A percentile compares a stretch with the other conserved stretches of the same genome.
Evolutionary conservation across 2,329 filamentous ascomycete genomes (phyloP).

Genomic region (Remersonia thermophila): DNA sequence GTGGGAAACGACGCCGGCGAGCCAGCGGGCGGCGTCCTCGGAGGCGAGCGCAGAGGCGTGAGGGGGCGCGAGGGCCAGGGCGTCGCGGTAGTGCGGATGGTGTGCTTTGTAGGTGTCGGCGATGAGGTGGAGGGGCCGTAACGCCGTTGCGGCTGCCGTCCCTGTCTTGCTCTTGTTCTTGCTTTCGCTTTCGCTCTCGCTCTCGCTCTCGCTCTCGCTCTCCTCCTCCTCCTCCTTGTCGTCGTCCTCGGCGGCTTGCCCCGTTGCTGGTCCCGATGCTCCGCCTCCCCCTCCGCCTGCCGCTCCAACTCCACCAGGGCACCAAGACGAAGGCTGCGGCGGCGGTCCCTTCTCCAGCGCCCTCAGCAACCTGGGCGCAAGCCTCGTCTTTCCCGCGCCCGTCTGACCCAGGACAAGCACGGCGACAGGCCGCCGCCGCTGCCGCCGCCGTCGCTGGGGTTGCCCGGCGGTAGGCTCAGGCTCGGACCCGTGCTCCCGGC

Average conservation of each 20-base stretch:
- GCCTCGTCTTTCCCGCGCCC: constrained; percentile 35
- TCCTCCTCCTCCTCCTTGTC: background rate
- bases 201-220: no score
- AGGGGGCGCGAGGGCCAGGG: constrained; percentile 16
- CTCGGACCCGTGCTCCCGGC: background rate
- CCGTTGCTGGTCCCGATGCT: no score
- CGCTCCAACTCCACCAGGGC: no score
- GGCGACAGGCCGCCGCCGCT: constrained; percentile 17
- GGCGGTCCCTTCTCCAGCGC: constrained; percentile 17
- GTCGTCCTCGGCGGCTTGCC: no score
- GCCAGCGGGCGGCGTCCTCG: constrained; percentile 32
- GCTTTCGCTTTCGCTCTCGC: background rate
- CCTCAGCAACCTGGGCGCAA: constrained; percentile 26
- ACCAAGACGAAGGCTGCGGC: no score
- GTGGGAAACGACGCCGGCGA: constrained; percentile 26
- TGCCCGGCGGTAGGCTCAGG: constrained; percentile 4
- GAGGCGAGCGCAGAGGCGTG: constrained; percentile 25
- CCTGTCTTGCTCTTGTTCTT: background rate
- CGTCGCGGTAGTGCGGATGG: constrained; percentile 29
- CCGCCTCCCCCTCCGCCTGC: no score
- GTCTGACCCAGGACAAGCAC: constrained; percentile 36
- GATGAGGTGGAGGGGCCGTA: constrained; percentile 28
- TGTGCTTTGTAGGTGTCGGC: constrained; percentile 38
- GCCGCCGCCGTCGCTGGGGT: constrained; percentile 14
- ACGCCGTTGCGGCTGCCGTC: constrained; percentile 1